Base-by-base conservation (phyloP, 1,284 basidiomycete species). In the Cryptococcus depauperatus region DNA sequence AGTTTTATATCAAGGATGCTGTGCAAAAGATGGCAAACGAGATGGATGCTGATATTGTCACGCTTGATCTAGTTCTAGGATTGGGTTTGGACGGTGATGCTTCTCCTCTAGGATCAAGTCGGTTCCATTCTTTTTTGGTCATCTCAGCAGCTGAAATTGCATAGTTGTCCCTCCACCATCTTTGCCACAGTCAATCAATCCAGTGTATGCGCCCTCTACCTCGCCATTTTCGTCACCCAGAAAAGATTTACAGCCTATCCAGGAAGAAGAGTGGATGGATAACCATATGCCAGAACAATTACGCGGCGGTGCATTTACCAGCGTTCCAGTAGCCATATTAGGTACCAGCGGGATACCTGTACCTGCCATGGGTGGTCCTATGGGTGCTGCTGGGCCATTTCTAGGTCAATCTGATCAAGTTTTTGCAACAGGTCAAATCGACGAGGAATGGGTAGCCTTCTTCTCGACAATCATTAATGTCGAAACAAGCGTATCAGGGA, bases 11-110 rank as follows among this genome's bases (percentile, higher is more conserved):
- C 25, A 81, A 85, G 57, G 78, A 80, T 27, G 85, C 85, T 1
- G 81, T 91, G 14, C 74, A 77, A 37, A 82, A 85, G 59, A 71
- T 90, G 50, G 85, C 85, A 2, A 75, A 77, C 34, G 75, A 78
- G 47, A 79, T 81, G 3, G 77, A 76, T 25, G 79, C 86, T 14
- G 88, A 91, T 53, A 82, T 91, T 5, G 74, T 90, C 14, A 79
- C 87, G 10, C 62, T 92, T 41, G 87, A 92, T 44, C 47, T 68
- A 7, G 46, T 59, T 1, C 46, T 63, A 65, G 75, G 81, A 0
- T 78, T 84, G 9, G 85, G 89, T 47, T 73, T 90, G 19, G 83
- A 85, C 44, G 88, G 63, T 2, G 47, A 51, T 4, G 50, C 53
- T 5, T 61, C 65, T 2, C 61, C 59, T 21, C 50, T 67, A 11